Evolutionary conservation across 1,284 basidiomycete species (phyloP).

Genomic region (Phlebopus sp.): DNA sequence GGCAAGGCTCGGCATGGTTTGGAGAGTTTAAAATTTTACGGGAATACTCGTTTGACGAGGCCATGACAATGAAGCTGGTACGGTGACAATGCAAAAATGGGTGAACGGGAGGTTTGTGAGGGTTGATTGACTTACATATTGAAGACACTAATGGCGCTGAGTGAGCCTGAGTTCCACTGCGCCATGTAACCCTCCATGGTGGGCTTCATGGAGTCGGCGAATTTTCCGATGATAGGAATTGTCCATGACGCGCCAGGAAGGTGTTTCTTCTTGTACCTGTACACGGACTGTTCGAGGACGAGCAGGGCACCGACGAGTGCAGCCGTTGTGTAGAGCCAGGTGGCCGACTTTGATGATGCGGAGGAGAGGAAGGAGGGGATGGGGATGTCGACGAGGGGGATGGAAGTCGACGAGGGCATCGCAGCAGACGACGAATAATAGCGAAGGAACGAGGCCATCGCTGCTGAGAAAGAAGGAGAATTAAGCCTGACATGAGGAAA

Average conservation of each 20-base stretch:
- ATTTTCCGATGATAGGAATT: slow-evolving; percentile 92
- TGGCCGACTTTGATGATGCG: slow-evolving; percentile 35
- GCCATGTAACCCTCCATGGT: slow-evolving; percentile 86
- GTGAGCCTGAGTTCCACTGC: slow-evolving; percentile 83
- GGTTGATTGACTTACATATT: slow-evolving; percentile 71
- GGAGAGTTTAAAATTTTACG: slow-evolving; percentile 95
- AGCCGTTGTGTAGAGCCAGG: slow-evolving; percentile 66
- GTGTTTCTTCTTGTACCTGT: slow-evolving; percentile 82
- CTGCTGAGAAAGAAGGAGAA: not conserved
- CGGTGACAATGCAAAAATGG: slow-evolving; percentile 6
- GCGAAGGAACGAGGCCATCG: slow-evolving; percentile 36
- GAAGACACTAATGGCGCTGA: slow-evolving; percentile 90
- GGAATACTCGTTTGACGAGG: slow-evolving; percentile 85
- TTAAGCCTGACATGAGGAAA: too few species aligned
- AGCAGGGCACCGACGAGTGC: slow-evolving; percentile 66
- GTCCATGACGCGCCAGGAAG: slow-evolving; percentile 89
- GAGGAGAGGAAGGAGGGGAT: slow-evolving; percentile 43
- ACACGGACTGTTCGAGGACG: slow-evolving; percentile 79
- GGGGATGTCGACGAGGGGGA: slow-evolving; percentile 42
- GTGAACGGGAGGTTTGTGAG: not conserved
- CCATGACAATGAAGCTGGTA: slow-evolving; percentile 92
- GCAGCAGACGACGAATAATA: slow-evolving; percentile 38
- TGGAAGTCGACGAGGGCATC: slow-evolving; percentile 42
- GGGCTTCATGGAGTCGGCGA: slow-evolving; percentile 85
- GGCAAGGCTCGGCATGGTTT: slow-evolving; percentile 85